A percentile compares a stretch with the other conserved stretches of the same genome.
These are phyloP conservation scores for Turnera subulata DNA, from an alignment of 345 rosid species.

Conservation along the genomic window DNA sequence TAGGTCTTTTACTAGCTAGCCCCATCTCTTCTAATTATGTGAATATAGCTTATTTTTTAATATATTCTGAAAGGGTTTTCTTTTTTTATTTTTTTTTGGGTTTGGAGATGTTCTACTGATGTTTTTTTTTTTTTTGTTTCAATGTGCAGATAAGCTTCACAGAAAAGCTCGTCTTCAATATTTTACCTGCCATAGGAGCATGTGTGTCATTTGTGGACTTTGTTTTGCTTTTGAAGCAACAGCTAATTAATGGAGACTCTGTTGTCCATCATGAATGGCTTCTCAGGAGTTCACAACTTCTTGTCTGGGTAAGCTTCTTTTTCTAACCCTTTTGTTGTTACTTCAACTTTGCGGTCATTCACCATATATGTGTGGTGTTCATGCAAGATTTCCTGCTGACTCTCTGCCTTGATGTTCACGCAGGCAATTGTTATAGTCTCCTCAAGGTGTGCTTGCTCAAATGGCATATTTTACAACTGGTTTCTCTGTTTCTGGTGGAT, in stretches of 20 bases:
- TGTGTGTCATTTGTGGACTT: conserved; percentile 56
- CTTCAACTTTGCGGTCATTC: no score
- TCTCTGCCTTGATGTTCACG: conserved; percentile 16
- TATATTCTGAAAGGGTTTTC: no score
- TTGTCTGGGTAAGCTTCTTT: conserved; percentile 62
- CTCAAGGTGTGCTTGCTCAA: conserved; percentile 32
- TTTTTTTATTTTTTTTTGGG: not conserved
- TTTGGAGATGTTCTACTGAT: not conserved
- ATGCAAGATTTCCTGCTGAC: conserved; percentile 7
- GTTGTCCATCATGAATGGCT: conserved; percentile 45
- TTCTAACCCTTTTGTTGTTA: conserved; percentile 1
- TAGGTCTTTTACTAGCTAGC: conserved; percentile 17
- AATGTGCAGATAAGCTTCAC: conserved; percentile 35
- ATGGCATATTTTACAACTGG: conserved; percentile 33
- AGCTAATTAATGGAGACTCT: conserved; percentile 34
- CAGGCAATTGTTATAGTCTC: conserved; percentile 44
- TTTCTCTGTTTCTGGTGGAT: conserved; percentile 74
- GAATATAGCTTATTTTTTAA: not conserved
- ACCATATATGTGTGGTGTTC: conserved; percentile 2
- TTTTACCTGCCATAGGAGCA: conserved; percentile 57
- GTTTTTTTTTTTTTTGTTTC: conserved; percentile 3
- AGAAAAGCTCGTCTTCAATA: conserved; percentile 45
- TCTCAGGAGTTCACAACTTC: conserved; percentile 43
- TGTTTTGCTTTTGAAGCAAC: conserved; percentile 40
- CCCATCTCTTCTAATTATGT: not conserved